Percentiles rank a stretch among this genome's conserved stretches.
These are phyloP conservation scores for Citrus sinensis DNA, from an alignment of 345 rosid genomes.

Conservation along the genomic window DVS_A1.0 CM039161.1:1597001-1597500, in stretches of 20 bases:
- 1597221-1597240: background rate
- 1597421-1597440: conserved; percentile 42
- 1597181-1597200: background rate
- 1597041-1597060: background rate
- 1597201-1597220: background rate
- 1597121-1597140: background rate
- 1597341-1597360: background rate
- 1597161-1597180: background rate
- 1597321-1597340: background rate
- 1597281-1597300: background rate
- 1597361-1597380: conserved; percentile 48
- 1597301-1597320: background rate
- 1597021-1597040: background rate
- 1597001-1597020: background rate
- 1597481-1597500: background rate
- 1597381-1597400: conserved; percentile 34
- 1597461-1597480: conserved; percentile 15
- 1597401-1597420: conserved; percentile 41
- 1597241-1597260: background rate
- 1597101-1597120: background rate
- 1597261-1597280: background rate
- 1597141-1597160: background rate
- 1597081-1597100: background rate
- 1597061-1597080: too few species aligned
- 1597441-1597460: conserved; percentile 22